Percentiles rank a stretch among this genome's conserved stretches.
These are phyloP conservation scores for Penicillium robsamsonii DNA, from an alignment of 495 filamentous ascomycete genomes.

Conservation along the genomic window DNA sequence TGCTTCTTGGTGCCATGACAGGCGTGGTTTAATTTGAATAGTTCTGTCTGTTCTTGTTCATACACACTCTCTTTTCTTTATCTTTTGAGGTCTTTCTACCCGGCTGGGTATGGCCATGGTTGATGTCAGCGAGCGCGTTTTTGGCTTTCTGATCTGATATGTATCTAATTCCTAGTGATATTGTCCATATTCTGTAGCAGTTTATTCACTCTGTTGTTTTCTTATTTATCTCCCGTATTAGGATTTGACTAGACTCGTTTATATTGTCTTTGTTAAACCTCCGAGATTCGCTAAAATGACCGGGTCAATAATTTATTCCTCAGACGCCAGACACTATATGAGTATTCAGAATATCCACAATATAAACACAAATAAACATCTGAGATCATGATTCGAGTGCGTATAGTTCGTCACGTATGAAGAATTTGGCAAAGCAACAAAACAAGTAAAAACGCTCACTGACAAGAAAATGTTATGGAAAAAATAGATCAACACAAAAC, in stretches of 20 bases:
- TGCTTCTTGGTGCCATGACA: not conserved
- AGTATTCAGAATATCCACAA: not conserved
- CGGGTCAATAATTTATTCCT: not conserved
- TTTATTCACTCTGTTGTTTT: conserved; percentile 3
- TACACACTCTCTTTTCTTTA: conserved; percentile 12
- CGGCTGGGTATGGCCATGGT: conserved; percentile 18
- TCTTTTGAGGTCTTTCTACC: conserved; percentile 7
- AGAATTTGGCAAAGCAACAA: not conserved
- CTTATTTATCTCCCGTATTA: not conserved
- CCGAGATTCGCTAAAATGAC: not conserved
- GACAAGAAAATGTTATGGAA: not conserved
- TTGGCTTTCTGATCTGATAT: conserved; percentile 5
- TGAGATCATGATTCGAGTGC: not conserved
- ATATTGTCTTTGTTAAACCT: not conserved
- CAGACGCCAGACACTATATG: not conserved
- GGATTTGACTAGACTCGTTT: not conserved
- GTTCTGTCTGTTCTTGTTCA: not conserved
- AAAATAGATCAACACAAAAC: not conserved
- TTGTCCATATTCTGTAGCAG: conserved; percentile 9
- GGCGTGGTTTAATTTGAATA: not conserved
- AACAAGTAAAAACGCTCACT: conserved; percentile 7
- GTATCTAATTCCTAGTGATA: conserved; percentile 7
- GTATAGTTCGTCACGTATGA: conserved; percentile 3
- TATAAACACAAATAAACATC: not conserved
- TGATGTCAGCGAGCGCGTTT: conserved; percentile 27